Percentiles rank a stretch among this genome's conserved stretches.
phyloP scores from a whole-genome alignment of 2,329 filamentous ascomycete species.

The Chrysosporium keratinophilum region DNA sequence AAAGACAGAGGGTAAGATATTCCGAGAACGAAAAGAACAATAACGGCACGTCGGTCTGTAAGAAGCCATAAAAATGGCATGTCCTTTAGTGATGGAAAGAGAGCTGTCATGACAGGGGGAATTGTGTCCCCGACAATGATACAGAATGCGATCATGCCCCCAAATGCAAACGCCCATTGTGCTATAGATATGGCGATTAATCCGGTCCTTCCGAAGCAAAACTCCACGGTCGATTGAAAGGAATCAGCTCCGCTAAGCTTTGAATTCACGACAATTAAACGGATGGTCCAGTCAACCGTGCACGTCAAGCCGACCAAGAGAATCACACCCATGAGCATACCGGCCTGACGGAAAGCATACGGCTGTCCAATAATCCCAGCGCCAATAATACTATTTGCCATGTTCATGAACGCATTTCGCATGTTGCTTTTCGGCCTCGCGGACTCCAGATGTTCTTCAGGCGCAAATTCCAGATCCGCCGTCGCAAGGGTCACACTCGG shows the following conservation, averaged over 20 bases:
- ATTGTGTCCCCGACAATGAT: slow-evolving; percentile 97
- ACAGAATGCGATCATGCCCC: slow-evolving; percentile 96
- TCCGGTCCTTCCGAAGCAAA: slow-evolving; percentile 82
- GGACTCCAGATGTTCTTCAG: slow-evolving; percentile 49
- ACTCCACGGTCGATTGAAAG: slow-evolving; percentile 91
- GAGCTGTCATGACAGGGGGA: slow-evolving; percentile 70
- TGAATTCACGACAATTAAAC: slow-evolving; percentile 92
- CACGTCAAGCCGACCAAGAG: slow-evolving; percentile 71
- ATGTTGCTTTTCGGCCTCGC: slow-evolving; percentile 74
- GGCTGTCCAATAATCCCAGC: slow-evolving; percentile 71
- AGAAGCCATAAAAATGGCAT: slow-evolving; percentile 73
- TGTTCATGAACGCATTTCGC: slow-evolving; percentile 93
- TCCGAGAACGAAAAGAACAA: slow-evolving; percentile 74
- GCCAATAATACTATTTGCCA: slow-evolving; percentile 96
- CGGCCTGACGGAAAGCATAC: slow-evolving; percentile 90
- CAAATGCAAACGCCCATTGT: slow-evolving; percentile 97
- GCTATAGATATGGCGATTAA: slow-evolving; percentile 82
- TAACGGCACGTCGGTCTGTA: slow-evolving; percentile 70
- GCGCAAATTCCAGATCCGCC: slow-evolving; percentile 44
- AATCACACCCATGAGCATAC: slow-evolving; percentile 66
- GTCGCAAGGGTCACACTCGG: slow-evolving; percentile 65
- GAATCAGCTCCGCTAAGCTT: slow-evolving; percentile 89
- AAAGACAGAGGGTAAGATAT: slow-evolving; percentile 85
- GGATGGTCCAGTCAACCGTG: slow-evolving; percentile 93
- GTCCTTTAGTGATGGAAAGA: slow-evolving; percentile 65